A percentile compares a stretch with the other conserved stretches of the same genome.
These are phyloP conservation scores for Monilinia aucupariae DNA, from an alignment of 2,329 filamentous ascomycete genomes.

Conservation along the genomic window DNA sequence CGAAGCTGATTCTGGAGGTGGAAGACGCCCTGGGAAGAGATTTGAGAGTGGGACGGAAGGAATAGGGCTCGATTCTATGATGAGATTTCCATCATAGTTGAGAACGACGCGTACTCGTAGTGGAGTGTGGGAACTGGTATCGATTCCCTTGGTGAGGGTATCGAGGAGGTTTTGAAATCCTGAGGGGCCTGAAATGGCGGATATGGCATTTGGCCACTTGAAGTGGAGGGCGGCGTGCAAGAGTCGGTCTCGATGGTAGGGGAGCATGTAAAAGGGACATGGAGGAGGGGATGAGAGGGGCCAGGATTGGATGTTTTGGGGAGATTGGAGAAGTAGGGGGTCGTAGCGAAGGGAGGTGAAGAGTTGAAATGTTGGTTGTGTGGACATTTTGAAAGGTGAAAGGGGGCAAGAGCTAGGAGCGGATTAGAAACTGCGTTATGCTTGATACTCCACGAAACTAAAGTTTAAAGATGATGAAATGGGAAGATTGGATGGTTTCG, in stretches of 20 bases:
- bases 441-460: background rate
- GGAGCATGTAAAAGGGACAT: constrained; percentile 72
- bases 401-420: background rate
- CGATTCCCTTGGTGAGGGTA: constrained; percentile 36
- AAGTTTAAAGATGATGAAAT: background rate
- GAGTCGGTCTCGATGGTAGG: constrained; percentile 72
- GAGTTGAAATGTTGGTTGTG: constrained; percentile 46
- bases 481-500: too few species aligned
- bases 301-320: constrained; percentile 26
- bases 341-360: constrained; percentile 73
- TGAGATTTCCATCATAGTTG: constrained; percentile 43
- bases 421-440: background rate
- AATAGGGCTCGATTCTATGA: constrained; percentile 38
- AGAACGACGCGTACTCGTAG: constrained; percentile 54
- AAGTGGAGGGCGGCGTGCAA: constrained; percentile 57
- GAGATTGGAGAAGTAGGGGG: constrained; percentile 42
- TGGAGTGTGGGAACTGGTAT: constrained; percentile 34
- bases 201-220: constrained; percentile 46
- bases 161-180: constrained; percentile 43
- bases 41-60: constrained; percentile 43
- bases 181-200: constrained; percentile 41
- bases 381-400: background rate
- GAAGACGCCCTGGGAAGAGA: constrained; percentile 53
- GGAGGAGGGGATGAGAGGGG: constrained; percentile 42
- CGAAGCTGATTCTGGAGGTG: constrained; percentile 38